Percentiles rank a stretch among this genome's conserved stretches.
These are phyloP conservation scores for Podochytrium sp. DNA, from an alignment of 192 early-diverging fungal species.

Conservation along the genomic window DNA sequence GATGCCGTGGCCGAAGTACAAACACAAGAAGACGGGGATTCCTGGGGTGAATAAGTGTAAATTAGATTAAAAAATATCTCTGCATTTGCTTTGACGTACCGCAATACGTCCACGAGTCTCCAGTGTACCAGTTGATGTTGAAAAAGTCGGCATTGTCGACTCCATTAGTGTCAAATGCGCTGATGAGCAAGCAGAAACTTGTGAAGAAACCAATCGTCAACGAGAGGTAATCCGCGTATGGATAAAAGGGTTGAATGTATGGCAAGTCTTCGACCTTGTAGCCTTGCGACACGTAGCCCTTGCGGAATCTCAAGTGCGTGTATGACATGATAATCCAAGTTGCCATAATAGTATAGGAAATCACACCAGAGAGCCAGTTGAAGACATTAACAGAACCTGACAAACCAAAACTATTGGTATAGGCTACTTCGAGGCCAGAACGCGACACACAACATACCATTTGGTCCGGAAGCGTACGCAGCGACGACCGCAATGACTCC, in stretches of 20 bases:
- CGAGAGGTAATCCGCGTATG: conserved; percentile 25
- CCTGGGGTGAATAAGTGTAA: too few species aligned
- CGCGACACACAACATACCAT: too few species aligned
- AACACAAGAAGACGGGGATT: conserved; percentile 5
- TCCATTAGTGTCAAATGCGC: conserved; percentile 17
- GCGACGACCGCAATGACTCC: conserved; percentile 34
- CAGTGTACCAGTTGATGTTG: conserved; percentile 12
- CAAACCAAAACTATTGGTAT: too few species aligned
- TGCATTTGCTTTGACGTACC: too few species aligned
- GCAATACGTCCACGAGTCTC: conserved; percentile 19
- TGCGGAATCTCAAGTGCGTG: conserved; percentile 49
- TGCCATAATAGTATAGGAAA: conserved; percentile 9
- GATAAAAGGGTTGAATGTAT: conserved; percentile 30
- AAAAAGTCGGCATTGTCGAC: neutral
- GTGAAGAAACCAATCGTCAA: conserved; percentile 14
- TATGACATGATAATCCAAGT: conserved; percentile 25
- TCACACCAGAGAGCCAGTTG: conserved; percentile 40
- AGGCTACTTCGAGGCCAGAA: too few species aligned
- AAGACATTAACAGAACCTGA: conserved; percentile 49
- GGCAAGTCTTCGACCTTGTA: conserved; percentile 23
- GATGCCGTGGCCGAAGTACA: conserved; percentile 7
- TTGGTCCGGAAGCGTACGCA: neutral
- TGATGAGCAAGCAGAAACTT: conserved; percentile 7
- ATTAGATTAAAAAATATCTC: too few species aligned
- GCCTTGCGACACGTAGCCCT: conserved; percentile 20